Evolutionary conservation across 768 basidiomycete genomes (phyloP).

Genomic region (Trametes meyenii): DNA sequence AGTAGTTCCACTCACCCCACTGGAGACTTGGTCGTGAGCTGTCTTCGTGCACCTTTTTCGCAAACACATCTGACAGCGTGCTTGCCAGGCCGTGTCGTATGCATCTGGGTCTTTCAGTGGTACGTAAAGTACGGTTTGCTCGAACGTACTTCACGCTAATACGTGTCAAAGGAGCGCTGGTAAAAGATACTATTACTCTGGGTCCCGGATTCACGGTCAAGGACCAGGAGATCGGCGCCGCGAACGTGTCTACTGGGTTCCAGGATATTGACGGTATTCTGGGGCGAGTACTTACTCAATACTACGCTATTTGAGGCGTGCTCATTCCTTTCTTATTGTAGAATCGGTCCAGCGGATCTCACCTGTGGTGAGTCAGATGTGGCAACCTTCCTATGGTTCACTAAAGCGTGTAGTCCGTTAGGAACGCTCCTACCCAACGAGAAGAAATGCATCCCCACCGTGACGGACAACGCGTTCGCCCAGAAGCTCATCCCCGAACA

Average conservation of each 20-base stretch:
- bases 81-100: slow-evolving; percentile 14
- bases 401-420: not conserved
- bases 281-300: slow-evolving; percentile 45
- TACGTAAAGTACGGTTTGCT: not conserved
- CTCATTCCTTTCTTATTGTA: not conserved
- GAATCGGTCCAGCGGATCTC: not conserved
- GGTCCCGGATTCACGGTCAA: slow-evolving; percentile 47
- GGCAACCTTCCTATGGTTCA: not conserved
- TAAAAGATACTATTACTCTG: slow-evolving; percentile 55
- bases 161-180: slow-evolving; percentile 30
- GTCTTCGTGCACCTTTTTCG: not conserved
- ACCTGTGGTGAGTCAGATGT: not conserved
- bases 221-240: slow-evolving; percentile 66
- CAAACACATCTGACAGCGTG: not conserved
- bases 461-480: slow-evolving; percentile 44
- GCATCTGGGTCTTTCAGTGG: slow-evolving; percentile 14
- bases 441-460: slow-evolving; percentile 26
- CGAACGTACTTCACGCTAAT: not conserved
- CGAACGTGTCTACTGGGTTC: slow-evolving; percentile 44
- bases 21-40: slow-evolving; percentile 25
- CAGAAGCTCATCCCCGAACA: slow-evolving; percentile 33
- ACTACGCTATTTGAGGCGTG: not conserved
- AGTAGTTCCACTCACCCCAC: slow-evolving; percentile 24
- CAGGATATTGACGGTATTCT: slow-evolving; percentile 62
- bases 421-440: slow-evolving; percentile 47